These are phyloP conservation scores for Opeltia flavorubescens DNA, from an alignment of 495 filamentous ascomycete species.

Conservation along the genomic window DNA sequence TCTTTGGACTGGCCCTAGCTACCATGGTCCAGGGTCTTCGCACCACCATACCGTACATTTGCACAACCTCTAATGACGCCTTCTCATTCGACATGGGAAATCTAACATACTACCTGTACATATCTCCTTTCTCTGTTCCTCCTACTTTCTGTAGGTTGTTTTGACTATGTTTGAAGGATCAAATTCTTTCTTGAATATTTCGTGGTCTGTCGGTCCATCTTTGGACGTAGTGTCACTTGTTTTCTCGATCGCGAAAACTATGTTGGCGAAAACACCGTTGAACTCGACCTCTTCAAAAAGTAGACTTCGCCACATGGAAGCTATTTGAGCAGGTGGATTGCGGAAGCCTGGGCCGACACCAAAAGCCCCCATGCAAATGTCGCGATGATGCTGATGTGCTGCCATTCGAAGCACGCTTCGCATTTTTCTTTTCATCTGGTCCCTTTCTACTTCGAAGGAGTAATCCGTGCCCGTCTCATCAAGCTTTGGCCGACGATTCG, in stretches of 20 bases:
- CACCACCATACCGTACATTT: too few species aligned
- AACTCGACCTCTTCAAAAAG: constrained; percentile 53
- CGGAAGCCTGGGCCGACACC: constrained; percentile 54
- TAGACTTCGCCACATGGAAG: constrained; percentile 53
- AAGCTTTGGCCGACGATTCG: constrained; percentile 56
- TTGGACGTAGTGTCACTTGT: constrained; percentile 13
- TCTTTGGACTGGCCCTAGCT: too few species aligned
- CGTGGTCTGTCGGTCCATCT: constrained; percentile 21
- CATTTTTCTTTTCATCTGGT: constrained; percentile 59
- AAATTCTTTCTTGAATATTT: constrained; percentile 27
- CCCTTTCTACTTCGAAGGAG: constrained; percentile 51
- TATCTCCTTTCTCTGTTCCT: too few species aligned
- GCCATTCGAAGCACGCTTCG: constrained; percentile 54
- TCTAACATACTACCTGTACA: too few species aligned
- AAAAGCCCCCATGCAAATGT: constrained; percentile 56
- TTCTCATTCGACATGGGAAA: too few species aligned
- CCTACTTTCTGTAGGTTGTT: neutral
- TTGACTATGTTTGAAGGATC: constrained; percentile 22
- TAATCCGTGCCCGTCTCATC: constrained; percentile 50
- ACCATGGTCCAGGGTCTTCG: too few species aligned
- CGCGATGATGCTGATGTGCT: constrained; percentile 38
- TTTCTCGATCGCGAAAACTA: constrained; percentile 55
- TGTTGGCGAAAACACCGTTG: constrained; percentile 48
- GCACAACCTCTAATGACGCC: too few species aligned
- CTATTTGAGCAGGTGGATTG: constrained; percentile 54